Conservation (phyloP, 192 early-diverging fungal species). For the Kickxella alabastrina region DNA sequence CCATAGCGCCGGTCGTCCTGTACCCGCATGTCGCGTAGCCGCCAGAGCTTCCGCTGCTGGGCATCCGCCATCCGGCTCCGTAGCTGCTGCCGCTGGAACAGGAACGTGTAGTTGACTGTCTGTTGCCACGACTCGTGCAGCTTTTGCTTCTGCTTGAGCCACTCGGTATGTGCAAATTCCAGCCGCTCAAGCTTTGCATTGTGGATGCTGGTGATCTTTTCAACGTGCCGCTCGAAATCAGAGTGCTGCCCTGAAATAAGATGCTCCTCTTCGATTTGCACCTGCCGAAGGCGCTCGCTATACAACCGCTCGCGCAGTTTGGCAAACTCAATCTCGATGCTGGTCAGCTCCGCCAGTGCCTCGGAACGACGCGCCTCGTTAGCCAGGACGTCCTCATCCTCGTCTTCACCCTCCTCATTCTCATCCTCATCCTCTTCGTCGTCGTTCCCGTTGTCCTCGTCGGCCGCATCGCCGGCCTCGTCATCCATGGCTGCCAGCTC, state of each 20-base stretch:
- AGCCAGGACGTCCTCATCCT: slow-evolving; percentile 7
- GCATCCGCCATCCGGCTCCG: slow-evolving; percentile 26
- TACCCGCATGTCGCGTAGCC: slow-evolving; percentile 33
- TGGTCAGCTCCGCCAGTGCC: slow-evolving; percentile 38
- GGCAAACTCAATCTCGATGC: slow-evolving; percentile 52
- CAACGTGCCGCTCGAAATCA: slow-evolving; percentile 37
- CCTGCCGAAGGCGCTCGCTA: slow-evolving; percentile 40
- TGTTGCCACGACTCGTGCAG: slow-evolving; percentile 29
- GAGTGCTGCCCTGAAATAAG: slow-evolving; percentile 35
- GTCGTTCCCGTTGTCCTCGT: neutral
- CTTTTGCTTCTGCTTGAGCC: slow-evolving; percentile 33
- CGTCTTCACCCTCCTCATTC: neutral
- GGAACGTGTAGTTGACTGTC: slow-evolving; percentile 41
- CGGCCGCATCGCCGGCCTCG: neutral
- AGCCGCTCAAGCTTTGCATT: slow-evolving; percentile 26
- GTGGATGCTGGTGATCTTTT: slow-evolving; percentile 17
- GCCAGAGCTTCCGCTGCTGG: slow-evolving; percentile 37
- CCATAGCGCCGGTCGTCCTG: slow-evolving; percentile 26
- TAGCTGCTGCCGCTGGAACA: slow-evolving; percentile 48
- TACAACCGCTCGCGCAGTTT: slow-evolving; percentile 50
- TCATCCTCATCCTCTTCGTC: slow-evolving; percentile 7
- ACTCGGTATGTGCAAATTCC: slow-evolving; percentile 26
- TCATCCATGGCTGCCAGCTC: neutral
- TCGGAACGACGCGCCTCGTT: slow-evolving; percentile 39
- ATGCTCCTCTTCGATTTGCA: slow-evolving; percentile 44